phyloP scores from a whole-genome alignment of 495 filamentous ascomycete genomes.

The Neurospora sp. region DNA sequence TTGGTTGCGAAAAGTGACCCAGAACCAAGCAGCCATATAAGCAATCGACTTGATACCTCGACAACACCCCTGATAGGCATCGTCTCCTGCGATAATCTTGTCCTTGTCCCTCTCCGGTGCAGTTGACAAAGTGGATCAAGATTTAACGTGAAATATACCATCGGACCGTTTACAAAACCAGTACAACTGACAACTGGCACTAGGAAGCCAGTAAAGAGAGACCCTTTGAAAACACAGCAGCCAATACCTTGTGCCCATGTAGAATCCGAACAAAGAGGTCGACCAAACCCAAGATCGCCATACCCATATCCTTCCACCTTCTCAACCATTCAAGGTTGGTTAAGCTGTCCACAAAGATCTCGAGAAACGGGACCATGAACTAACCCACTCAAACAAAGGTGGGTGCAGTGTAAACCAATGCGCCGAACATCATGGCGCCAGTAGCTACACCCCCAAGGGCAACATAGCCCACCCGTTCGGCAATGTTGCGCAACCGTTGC shows the following conservation, averaged over 20 bases:
- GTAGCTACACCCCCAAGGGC: constrained; percentile 32
- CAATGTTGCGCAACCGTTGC: constrained; percentile 21
- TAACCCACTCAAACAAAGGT: constrained; percentile 16
- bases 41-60: background rate
- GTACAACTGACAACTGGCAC: background rate
- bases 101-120: background rate
- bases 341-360: background rate
- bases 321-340: background rate
- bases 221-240: background rate
- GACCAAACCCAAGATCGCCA: background rate
- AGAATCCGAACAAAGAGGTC: background rate
- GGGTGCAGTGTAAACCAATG: constrained; percentile 33
- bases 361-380: background rate
- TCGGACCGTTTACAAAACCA: background rate
- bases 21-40: background rate
- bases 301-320: background rate
- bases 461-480: constrained; percentile 29
- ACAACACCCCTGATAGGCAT: background rate
- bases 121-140: background rate
- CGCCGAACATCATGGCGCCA: constrained; percentile 27
- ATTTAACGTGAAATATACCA: background rate
- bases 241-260: background rate
- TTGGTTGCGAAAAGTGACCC: background rate
- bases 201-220: background rate
- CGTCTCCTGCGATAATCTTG: background rate